phyloP scores from a whole-genome alignment of 2,329 filamentous ascomycete genomes.

The Aureobasidium lini region DNA sequence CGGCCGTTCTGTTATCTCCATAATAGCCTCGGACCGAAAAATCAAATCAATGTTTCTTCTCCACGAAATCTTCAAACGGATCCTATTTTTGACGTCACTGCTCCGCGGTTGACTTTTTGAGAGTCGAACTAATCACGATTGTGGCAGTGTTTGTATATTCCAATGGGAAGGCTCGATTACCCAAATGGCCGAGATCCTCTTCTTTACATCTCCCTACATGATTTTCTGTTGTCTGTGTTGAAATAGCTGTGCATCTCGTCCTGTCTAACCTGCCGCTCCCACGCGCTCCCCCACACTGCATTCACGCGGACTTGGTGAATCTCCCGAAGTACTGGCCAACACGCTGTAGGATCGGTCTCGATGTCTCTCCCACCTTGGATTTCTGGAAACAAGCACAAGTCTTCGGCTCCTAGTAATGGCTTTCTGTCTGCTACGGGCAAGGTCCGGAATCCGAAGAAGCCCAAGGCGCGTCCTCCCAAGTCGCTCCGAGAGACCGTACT shows the following conservation, averaged over 20 bases:
- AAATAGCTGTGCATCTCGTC: neutral
- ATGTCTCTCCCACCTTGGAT: constrained; percentile 13
- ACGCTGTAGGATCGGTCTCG: neutral
- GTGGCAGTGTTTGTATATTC: constrained; percentile 1
- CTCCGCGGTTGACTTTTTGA: neutral
- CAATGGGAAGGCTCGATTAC: neutral
- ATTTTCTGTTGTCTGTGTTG: neutral
- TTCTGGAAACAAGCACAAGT: constrained; percentile 2
- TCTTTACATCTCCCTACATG: neutral
- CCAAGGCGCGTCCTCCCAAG: constrained; percentile 40
- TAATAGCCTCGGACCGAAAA: neutral
- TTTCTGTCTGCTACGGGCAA: constrained; percentile 15
- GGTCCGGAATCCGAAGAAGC: constrained; percentile 39
- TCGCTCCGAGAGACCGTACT: constrained; percentile 41
- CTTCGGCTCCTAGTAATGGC: neutral
- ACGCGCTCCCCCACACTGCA: neutral
- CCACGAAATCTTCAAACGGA: neutral
- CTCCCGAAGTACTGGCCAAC: neutral
- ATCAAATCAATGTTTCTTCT: neutral
- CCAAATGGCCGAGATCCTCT: neutral
- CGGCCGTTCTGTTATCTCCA: neutral
- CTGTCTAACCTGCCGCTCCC: neutral
- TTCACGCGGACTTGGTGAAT: neutral
- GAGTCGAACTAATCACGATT: neutral
- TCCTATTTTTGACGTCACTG: neutral